A percentile compares a stretch with the other conserved stretches of the same genome.
Evolutionary conservation across 257 asterid species (phyloP).

Genomic region (Lavandula angustifolia): DNA sequence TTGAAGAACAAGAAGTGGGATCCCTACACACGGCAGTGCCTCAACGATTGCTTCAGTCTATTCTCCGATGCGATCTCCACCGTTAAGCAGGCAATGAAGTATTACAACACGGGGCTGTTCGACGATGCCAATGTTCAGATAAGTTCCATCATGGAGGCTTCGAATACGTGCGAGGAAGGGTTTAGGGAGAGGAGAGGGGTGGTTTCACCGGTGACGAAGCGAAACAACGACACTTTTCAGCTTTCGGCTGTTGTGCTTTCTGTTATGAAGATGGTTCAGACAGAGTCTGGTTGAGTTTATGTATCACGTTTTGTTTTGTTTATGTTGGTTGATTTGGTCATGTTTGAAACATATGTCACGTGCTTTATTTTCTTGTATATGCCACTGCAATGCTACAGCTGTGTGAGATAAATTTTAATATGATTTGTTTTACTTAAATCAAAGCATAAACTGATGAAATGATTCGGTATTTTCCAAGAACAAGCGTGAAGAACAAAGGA

Average conservation of each 20-base stretch:
- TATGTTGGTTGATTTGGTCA: neutral
- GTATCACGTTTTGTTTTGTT: neutral
- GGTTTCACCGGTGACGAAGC: constrained; percentile 55
- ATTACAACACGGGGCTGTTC: constrained; percentile 34
- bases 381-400: no score
- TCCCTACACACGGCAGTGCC: constrained; percentile 37
- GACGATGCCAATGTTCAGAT: constrained; percentile 54
- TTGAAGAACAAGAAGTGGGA: constrained; percentile 35
- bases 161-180: constrained; percentile 69
- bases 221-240: constrained; percentile 46
- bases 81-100: constrained; percentile 52
- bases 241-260: constrained; percentile 60
- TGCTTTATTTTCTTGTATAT: neutral
- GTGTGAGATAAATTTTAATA: no score
- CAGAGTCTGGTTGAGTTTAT: constrained; percentile 27
- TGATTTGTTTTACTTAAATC: neutral
- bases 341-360: neutral
- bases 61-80: constrained; percentile 51
- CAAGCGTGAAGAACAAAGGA: neutral
- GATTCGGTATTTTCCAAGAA: neutral
- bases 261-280: constrained; percentile 43
- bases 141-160: constrained; percentile 51
- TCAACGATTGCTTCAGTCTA: constrained; percentile 57
- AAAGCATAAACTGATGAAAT: neutral
- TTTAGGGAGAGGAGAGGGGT: constrained; percentile 48